Base-by-base conservation (phyloP, 2,329 filamentous ascomycete species). In the Leptosphaerulina australis region DNA sequence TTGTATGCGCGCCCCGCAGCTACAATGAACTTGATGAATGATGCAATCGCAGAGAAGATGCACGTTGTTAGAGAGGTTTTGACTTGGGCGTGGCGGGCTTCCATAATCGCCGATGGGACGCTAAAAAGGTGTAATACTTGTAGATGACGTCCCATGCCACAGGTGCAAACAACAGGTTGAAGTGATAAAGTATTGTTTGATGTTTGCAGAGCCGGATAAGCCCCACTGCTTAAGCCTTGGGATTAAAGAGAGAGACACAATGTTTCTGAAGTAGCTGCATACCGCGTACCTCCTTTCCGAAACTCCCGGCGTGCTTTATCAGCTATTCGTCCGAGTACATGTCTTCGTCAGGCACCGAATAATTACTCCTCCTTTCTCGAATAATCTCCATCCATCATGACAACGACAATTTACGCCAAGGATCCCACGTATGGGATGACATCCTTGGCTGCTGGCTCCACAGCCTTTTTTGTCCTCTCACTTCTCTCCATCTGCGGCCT, bases 391-490 rank as follows among this genome's bases (percentile, higher is more conserved):
- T 43, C 36, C 46, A 50, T 20, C 48, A 51, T 51, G 48, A 43
- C 31, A 6, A 51, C 50, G 22, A 30, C 44, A 21, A 41, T 28
- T 14, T 15, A 39, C 30, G 28, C 41, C 67, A 62, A 49, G 44
- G 53, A 53, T 44, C 48, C 28, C 53, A 26, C 49, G 33, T 56
- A 37, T 24, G 58, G 56, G 37, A 75, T 74, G 71, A 77, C 78
- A 48, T 76, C 81, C 59, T 85, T 85, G 55, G 85, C 90, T 25
- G 82, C 91, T 43, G 87, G 87, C 73, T 96, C 92, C 44, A 84
- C 86, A 68, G 79, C 93, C 67, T 95, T 97, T 75, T 84, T 90
- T 59, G 72, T 85, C 60, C 66, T 90, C 64, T 83, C 91, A 53
- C 81, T 96, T 29, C 75, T 92, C 60, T 71, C 83, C 59, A 89